These are phyloP conservation scores for Globisporangium alternatum DNA, from an alignment of 352 stramenopile species.

Conservation along the genomic window DNA sequence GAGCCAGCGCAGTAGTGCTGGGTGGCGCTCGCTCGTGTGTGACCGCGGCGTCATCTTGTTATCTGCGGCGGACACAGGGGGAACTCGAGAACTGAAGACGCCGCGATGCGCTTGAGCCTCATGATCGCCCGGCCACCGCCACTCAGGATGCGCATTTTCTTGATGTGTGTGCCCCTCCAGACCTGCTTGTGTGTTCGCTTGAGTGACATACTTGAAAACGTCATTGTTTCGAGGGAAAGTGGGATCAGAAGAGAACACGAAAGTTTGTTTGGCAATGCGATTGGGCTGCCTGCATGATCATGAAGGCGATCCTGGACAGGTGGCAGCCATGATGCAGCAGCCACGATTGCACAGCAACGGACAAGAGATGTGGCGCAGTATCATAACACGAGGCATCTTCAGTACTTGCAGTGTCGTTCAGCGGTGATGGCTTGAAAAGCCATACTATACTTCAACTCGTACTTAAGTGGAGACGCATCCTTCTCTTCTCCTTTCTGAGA, in stretches of 20 bases:
- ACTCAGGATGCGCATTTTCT: slow-evolving; percentile 6
- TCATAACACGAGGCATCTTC: neutral
- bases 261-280: neutral
- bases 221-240: neutral
- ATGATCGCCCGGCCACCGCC: neutral
- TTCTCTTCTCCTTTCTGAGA: neutral
- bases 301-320: neutral
- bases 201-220: neutral
- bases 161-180: neutral
- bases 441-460: slow-evolving; percentile 8
- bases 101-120: neutral
- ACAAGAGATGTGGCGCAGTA: neutral
- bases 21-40: slow-evolving; percentile 13
- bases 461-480: neutral
- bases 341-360: neutral
- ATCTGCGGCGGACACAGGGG: neutral
- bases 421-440: neutral
- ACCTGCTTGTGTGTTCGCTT: neutral
- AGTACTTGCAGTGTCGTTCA: neutral
- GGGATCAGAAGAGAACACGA: neutral
- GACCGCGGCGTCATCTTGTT: neutral
- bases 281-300: neutral
- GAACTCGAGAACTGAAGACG: neutral
- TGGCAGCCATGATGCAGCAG: neutral
- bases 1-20: slow-evolving; percentile 62